Conservation (phyloP, 306 rosid genomes). For the Abrus precatorius region DNA sequence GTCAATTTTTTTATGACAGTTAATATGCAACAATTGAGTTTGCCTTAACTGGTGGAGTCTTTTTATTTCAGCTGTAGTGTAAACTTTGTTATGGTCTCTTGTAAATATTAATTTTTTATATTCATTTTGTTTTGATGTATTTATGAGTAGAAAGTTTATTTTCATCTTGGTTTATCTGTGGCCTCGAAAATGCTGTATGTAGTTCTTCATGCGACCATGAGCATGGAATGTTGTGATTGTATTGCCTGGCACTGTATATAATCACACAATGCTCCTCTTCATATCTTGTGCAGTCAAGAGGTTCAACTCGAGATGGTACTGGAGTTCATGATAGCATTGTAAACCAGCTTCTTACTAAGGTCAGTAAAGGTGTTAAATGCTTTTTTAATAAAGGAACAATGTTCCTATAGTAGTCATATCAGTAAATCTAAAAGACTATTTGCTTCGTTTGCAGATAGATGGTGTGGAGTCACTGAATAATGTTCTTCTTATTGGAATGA, state of each 20-base stretch:
- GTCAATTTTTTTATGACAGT: slow-evolving; percentile 34
- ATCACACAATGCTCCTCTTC: slow-evolving; percentile 41
- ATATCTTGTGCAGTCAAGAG: slow-evolving; percentile 78
- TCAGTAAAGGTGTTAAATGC: slow-evolving; percentile 48
- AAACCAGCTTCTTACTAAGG: slow-evolving; percentile 99
- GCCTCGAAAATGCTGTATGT: slow-evolving; percentile 28
- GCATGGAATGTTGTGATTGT: slow-evolving; percentile 36
- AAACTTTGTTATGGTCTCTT: slow-evolving; percentile 10
- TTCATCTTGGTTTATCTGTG: slow-evolving; percentile 20
- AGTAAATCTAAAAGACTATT: slow-evolving; percentile 43
- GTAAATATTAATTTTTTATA: slow-evolving; percentile 3
- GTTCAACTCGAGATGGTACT: slow-evolving; percentile 97
- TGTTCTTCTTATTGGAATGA: slow-evolving; percentile 99
- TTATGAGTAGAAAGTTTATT: slow-evolving; percentile 13
- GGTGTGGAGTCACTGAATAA: slow-evolving; percentile 97
- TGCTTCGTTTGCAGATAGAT: slow-evolving; percentile 81
- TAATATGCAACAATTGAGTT: slow-evolving; percentile 32
- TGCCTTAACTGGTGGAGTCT: slow-evolving; percentile 26
- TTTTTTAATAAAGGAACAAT: slow-evolving; percentile 34
- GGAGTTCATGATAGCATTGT: slow-evolving; percentile 99
- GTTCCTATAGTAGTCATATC: slow-evolving; percentile 29
- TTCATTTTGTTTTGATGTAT: slow-evolving; percentile 24
- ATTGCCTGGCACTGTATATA: slow-evolving; percentile 21
- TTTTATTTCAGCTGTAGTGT: slow-evolving; percentile 8
- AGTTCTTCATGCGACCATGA: slow-evolving; percentile 31